These are phyloP conservation scores for Lagerstroemia speciosa DNA, from an alignment of 345 rosid species.

Conservation along the genomic window DNA sequence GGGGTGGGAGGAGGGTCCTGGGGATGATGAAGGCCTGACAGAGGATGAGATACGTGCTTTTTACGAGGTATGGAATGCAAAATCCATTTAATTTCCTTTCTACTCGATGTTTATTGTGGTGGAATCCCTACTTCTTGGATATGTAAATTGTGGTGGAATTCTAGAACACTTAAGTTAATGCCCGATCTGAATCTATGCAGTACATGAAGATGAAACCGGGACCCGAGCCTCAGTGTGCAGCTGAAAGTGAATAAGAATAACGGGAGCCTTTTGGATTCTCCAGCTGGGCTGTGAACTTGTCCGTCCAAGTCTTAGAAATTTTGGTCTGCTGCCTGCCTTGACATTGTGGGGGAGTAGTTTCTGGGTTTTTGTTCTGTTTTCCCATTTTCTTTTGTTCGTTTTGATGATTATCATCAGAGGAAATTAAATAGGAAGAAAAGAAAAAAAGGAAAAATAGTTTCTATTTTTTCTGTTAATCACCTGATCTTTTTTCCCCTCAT, in stretches of 20 bases:
- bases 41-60: conserved; percentile 49
- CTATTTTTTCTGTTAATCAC: not conserved
- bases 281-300: conserved; percentile 3
- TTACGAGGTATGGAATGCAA: conserved; percentile 18
- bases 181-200: conserved; percentile 6
- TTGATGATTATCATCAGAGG: not conserved
- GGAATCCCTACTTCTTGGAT: no score
- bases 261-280: not conserved
- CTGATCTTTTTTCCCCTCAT: not conserved
- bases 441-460: conserved; percentile 1
- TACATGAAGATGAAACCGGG: conserved; percentile 13
- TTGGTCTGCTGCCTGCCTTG: conserved; percentile 7
- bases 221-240: conserved; percentile 1
- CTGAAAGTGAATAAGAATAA: conserved; percentile 6
- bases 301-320: conserved; percentile 6
- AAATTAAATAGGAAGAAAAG: not conserved
- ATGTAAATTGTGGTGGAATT: no score
- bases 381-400: not conserved
- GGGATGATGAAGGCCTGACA: conserved; percentile 45
- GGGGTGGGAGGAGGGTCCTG: conserved; percentile 53
- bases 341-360: conserved; percentile 6
- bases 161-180: not conserved
- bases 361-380: not conserved
- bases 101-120: not conserved
- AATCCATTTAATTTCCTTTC: not conserved